Conservation (phyloP, 257 asterid genomes). For the Scutellaria barbata region DNA sequence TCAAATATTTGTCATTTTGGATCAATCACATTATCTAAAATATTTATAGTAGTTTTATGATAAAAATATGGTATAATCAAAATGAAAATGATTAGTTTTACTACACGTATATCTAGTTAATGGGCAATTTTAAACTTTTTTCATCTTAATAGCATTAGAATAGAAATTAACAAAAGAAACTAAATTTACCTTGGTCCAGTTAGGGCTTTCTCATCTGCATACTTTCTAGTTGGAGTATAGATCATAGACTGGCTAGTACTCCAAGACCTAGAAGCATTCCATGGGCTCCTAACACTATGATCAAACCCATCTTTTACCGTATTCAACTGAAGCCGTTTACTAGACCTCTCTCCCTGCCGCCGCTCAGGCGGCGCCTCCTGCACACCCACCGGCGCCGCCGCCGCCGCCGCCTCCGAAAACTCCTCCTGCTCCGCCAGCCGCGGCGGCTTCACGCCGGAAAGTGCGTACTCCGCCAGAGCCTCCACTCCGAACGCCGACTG, state of each 20-base stretch:
- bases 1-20: too few relatives aligned
- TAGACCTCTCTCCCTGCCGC: slow-evolving; percentile 28
- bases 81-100: too few relatives aligned
- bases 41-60: too few relatives aligned
- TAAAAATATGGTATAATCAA: too few relatives aligned
- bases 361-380: slow-evolving; percentile 14
- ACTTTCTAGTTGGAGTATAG: slow-evolving; percentile 61
- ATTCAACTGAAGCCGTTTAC: slow-evolving; percentile 48
- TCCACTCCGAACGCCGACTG: slow-evolving; percentile 76
- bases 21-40: too few relatives aligned
- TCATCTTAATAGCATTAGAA: too few relatives aligned
- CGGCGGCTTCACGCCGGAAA: slow-evolving; percentile 79
- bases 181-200: slow-evolving; percentile 51
- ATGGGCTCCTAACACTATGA: slow-evolving; percentile 67
- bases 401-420: slow-evolving; percentile 39
- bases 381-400: slow-evolving; percentile 13
- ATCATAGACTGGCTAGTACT: slow-evolving; percentile 51
- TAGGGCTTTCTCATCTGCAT: slow-evolving; percentile 43
- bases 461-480: slow-evolving; percentile 68
- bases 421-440: slow-evolving; percentile 40
- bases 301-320: slow-evolving; percentile 42
- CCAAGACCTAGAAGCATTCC: slow-evolving; percentile 75
- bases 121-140: too few relatives aligned
- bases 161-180: background rate
- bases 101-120: too few relatives aligned